phyloP scores from a whole-genome alignment of 2,329 filamentous ascomycete species.

The Corinectria fuckeliana region DNA sequence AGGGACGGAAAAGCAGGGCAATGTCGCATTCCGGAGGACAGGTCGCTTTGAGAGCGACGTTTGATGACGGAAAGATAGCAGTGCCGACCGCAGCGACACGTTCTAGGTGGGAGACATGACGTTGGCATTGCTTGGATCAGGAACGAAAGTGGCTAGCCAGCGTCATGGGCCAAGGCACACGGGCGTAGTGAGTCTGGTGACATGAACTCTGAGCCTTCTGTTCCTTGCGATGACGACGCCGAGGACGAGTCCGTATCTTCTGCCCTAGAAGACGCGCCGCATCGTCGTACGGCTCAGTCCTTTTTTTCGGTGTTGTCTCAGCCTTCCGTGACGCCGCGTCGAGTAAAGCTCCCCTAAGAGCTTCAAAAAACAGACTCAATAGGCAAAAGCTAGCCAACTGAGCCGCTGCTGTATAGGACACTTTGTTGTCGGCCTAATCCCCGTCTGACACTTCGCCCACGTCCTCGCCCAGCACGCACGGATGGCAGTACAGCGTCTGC shows the following conservation, averaged over 20 bases:
- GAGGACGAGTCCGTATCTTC: conserved; percentile 5
- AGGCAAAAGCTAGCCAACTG: conserved; percentile 31
- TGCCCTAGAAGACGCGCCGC: conserved; percentile 9
- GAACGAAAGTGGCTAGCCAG: too few relatives aligned
- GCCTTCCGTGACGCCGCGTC: conserved; percentile 14
- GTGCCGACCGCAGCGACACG: too few relatives aligned
- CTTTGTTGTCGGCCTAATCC: conserved; percentile 1
- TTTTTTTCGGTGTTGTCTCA: conserved; percentile 21
- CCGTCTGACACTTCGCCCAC: conserved; percentile 6
- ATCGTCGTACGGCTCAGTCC: conserved; percentile 28
- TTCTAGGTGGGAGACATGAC: too few relatives aligned
- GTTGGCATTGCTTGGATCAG: too few relatives aligned
- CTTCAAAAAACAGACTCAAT: conserved; percentile 26
- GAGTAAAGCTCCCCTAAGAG: conserved; percentile 20
- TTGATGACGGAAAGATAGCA: too few relatives aligned
- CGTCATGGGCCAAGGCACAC: too few relatives aligned
- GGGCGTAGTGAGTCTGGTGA: too few relatives aligned
- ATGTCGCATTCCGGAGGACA: too few relatives aligned
- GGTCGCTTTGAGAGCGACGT: too few relatives aligned
- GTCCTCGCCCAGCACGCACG: conserved; percentile 19
- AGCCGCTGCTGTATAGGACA: conserved; percentile 27
- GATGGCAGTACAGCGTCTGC: conserved; percentile 27
- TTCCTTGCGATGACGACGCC: conserved; percentile 6
- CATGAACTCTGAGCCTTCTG: conserved; percentile 3
- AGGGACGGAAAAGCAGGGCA: too few relatives aligned